phyloP scores from a whole-genome alignment of 306 rosid species.

The Carpinus fangiana region DNA sequence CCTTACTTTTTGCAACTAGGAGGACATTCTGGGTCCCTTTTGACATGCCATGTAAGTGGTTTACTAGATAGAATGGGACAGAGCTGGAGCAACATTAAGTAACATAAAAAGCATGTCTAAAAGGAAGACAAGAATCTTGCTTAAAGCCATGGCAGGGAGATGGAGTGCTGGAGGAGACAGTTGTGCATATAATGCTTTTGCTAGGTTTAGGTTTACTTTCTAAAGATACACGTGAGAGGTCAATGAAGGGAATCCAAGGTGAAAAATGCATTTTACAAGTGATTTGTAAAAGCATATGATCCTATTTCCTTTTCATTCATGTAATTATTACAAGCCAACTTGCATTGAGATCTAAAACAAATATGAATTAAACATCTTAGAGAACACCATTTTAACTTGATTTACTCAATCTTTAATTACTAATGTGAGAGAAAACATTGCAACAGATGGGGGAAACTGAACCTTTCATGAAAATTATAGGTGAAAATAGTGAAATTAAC shows the following conservation, averaged over 20 bases:
- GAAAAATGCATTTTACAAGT: slow-evolving; percentile 9
- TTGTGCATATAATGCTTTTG: slow-evolving; percentile 41
- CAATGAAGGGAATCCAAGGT: slow-evolving; percentile 72
- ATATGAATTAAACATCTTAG: too few relatives aligned
- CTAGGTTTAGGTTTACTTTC: slow-evolving; percentile 22
- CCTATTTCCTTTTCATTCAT: too few relatives aligned
- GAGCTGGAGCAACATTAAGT: slow-evolving; percentile 24
- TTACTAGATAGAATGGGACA: slow-evolving; percentile 4
- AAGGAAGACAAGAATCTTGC: slow-evolving; percentile 55
- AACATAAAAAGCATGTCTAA: slow-evolving; percentile 54
- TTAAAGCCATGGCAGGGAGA: slow-evolving; percentile 34
- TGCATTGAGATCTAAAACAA: too few relatives aligned
- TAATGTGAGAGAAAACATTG: too few relatives aligned
- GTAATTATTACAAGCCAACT: too few relatives aligned
- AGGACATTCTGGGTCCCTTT: slow-evolving; percentile 28
- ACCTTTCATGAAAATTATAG: too few relatives aligned
- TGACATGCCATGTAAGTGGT: slow-evolving; percentile 26
- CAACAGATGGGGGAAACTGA: too few relatives aligned
- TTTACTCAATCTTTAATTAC: too few relatives aligned
- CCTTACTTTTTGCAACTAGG: slow-evolving; percentile 28
- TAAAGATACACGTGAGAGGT: slow-evolving; percentile 25
- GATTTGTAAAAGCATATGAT: too few relatives aligned
- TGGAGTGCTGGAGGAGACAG: slow-evolving; percentile 33
- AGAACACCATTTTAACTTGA: too few relatives aligned
- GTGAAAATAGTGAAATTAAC: too few relatives aligned